Evolutionary conservation across 441 rosid genomes (phyloP).

Genomic region (Adansonia rubrostipa): DNA sequence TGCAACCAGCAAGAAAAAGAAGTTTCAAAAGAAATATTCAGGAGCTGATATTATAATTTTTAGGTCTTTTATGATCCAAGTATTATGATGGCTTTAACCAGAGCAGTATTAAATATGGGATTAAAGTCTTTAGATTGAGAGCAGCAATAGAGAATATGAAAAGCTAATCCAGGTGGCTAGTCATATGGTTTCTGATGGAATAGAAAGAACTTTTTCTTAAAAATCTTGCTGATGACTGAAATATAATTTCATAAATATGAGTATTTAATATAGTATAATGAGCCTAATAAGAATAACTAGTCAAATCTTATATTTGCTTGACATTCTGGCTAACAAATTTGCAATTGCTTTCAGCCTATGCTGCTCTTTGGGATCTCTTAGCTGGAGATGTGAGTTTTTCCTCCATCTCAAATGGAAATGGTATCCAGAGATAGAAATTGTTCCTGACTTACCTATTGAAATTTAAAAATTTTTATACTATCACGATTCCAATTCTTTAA

Average conservation of each 20-base stretch:
- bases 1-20: conserved; percentile 8
- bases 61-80: conserved; percentile 8
- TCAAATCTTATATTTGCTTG: conserved; percentile 6
- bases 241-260: conserved; percentile 1
- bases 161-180: not conserved
- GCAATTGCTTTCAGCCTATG: conserved; percentile 9
- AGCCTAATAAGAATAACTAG: not conserved
- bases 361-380: not conserved
- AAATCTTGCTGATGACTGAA: conserved; percentile 1
- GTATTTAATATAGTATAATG: not conserved
- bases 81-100: not conserved
- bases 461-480: not conserved
- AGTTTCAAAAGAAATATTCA: not conserved
- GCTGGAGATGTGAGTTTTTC: conserved; percentile 1
- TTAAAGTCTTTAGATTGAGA: not conserved
- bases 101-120: not conserved
- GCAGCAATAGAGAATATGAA: not conserved
- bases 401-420: conserved; percentile 11
- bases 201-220: not conserved
- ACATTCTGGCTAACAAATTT: not conserved
- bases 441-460: not conserved
- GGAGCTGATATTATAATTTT: conserved; percentile 2
- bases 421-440: not conserved
- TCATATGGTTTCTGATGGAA: conserved; percentile 8
- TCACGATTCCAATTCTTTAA: not conserved